phyloP scores from a whole-genome alignment of 2,329 filamentous ascomycete species.

The Plenodomus biglobosus region DNA sequence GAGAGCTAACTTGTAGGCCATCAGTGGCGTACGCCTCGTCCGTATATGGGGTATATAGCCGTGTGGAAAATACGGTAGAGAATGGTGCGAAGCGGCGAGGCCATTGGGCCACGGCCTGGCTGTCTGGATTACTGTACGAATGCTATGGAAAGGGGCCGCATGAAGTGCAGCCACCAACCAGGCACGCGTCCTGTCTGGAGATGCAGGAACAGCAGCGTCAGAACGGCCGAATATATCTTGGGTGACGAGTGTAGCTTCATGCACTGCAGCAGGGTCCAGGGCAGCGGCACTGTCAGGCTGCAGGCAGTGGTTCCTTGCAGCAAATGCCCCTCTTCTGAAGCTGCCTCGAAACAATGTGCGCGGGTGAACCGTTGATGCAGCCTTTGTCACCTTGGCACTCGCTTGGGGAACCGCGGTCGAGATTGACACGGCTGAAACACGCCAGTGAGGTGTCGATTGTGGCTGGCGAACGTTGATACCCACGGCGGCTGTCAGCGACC shows the following conservation, averaged over 20 bases:
- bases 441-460: constrained; percentile 12
- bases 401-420: constrained; percentile 9
- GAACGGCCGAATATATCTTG: neutral
- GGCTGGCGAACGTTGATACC: constrained; percentile 4
- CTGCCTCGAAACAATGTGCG: neutral
- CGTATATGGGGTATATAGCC: neutral
- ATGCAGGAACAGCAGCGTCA: constrained; percentile 4
- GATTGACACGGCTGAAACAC: constrained; percentile 27
- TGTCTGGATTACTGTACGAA: neutral
- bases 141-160: neutral
- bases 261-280: constrained; percentile 6
- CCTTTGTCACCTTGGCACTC: constrained; percentile 18
- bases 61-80: neutral
- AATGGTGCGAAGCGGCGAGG: neutral
- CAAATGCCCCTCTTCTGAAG: constrained; percentile 5
- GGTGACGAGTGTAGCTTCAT: neutral
- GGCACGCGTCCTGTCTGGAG: neutral
- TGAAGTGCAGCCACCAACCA: neutral
- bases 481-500: neutral
- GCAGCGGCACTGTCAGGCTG: neutral
- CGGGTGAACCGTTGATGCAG: constrained; percentile 5
- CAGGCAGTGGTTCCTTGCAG: constrained; percentile 5
- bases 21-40: neutral
- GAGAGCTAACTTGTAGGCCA: neutral
- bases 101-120: neutral